A percentile compares a stretch with the other conserved stretches of the same genome.
phyloP scores from a whole-genome alignment of 164 flowering plant genomes.

The Euptelea pleiosperma region DNA sequence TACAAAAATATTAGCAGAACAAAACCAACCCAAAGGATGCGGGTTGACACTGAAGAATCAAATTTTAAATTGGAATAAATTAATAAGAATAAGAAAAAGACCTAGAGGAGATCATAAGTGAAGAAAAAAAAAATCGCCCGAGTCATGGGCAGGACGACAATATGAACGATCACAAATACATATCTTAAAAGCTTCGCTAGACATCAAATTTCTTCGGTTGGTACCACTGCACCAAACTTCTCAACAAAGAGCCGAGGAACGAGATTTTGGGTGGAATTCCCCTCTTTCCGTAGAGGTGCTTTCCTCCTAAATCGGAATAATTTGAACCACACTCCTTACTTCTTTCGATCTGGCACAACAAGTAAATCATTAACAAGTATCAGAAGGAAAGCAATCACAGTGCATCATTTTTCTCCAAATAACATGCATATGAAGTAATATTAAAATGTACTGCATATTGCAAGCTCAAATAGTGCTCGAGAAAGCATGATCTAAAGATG shows the following conservation, averaged over 20 bases:
- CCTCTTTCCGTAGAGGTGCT: constrained; percentile 63
- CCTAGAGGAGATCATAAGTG: constrained; percentile 4
- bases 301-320: constrained; percentile 72
- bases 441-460: too few species aligned
- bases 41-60: constrained; percentile 24
- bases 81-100: neutral
- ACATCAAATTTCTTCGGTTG: constrained; percentile 69
- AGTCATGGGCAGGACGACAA: constrained; percentile 8
- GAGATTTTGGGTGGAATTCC: constrained; percentile 45
- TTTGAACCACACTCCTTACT: constrained; percentile 49
- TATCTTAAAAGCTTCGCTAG: constrained; percentile 23
- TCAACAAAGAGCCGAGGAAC: constrained; percentile 51
- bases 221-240: constrained; percentile 63
- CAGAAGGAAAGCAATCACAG: neutral
- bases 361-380: neutral
- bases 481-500: too few species aligned
- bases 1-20: constrained; percentile 16
- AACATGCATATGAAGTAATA: too few species aligned
- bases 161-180: constrained; percentile 9
- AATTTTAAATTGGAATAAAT: constrained; percentile 26
- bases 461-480: too few species aligned
- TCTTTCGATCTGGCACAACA: constrained; percentile 63
- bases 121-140: neutral
- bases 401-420: too few species aligned
- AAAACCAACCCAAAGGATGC: constrained; percentile 24